Evolutionary conservation across 1,284 basidiomycete species (phyloP).

Genomic region (Ustilago bromivora): DNA sequence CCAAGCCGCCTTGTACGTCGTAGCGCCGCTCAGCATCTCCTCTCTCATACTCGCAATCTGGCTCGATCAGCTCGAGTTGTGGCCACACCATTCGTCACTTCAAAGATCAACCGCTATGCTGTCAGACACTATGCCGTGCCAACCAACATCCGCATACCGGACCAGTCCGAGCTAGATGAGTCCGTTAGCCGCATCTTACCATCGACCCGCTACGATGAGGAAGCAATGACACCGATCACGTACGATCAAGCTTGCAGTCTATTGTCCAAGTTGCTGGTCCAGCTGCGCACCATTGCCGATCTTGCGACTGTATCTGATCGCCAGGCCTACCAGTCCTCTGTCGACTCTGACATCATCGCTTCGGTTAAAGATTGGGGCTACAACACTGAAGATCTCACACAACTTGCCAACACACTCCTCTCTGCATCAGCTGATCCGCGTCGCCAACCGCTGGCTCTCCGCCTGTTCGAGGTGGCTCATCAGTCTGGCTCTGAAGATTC

Average conservation of each 20-base stretch:
- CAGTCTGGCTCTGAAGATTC: conserved; percentile 52
- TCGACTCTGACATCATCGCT: conserved; percentile 33
- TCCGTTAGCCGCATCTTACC: conserved; percentile 35
- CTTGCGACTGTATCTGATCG: conserved; percentile 22
- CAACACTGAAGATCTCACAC: conserved; percentile 22
- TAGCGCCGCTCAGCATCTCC: not conserved
- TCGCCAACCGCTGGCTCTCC: conserved; percentile 45
- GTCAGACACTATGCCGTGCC: conserved; percentile 24
- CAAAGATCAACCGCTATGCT: not conserved
- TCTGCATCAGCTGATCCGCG: conserved; percentile 41
- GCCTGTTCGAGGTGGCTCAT: conserved; percentile 45
- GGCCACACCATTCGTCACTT: not conserved
- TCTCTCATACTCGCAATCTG: not conserved
- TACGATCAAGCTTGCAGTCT: conserved; percentile 31
- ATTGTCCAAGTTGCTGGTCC: conserved; percentile 36
- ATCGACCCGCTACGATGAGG: conserved; percentile 18
- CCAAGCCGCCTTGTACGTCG: conserved; percentile 6
- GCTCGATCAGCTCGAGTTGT: not conserved
- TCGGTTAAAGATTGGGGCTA: conserved; percentile 6
- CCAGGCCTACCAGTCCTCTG: conserved; percentile 26
- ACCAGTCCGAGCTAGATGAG: conserved; percentile 27
- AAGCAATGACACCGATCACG: conserved; percentile 9
- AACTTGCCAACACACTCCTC: conserved; percentile 38
- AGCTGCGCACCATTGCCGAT: conserved; percentile 42
- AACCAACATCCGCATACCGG: conserved; percentile 18